Evolutionary conservation across 345 rosid species (phyloP).

Genomic region (Gossypium thurberi): DNA sequence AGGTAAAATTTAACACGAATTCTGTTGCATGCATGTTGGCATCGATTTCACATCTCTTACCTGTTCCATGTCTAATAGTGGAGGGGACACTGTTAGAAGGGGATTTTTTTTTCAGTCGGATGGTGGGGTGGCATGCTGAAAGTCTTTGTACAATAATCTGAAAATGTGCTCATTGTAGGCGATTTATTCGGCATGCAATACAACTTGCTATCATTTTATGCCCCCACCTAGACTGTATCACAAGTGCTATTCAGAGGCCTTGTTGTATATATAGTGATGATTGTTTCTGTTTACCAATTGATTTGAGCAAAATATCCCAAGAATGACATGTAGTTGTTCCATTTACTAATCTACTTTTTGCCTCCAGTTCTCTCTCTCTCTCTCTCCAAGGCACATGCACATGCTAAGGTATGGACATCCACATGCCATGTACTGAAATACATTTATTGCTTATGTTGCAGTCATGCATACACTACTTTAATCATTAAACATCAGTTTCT

Average conservation of each 20-base stretch:
- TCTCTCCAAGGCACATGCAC: background rate
- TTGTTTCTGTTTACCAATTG: conserved; percentile 38
- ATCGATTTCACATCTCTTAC: conserved; percentile 13
- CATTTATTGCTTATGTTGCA: background rate
- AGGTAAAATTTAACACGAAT: conserved; percentile 15
- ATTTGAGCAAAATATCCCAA: conserved; percentile 31
- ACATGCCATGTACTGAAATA: background rate
- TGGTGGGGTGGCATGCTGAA: background rate
- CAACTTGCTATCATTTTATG: conserved; percentile 27
- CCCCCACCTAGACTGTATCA: conserved; percentile 24
- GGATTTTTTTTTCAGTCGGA: background rate
- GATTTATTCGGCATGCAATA: background rate
- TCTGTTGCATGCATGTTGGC: conserved; percentile 13
- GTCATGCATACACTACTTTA: background rate
- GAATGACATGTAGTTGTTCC: conserved; percentile 31
- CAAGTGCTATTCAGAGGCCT: conserved; percentile 35
- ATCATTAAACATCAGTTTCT: background rate
- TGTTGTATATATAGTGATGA: conserved; percentile 51
- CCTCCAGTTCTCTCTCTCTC: background rate
- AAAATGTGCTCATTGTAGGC: background rate
- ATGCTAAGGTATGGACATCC: background rate
- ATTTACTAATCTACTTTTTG: conserved; percentile 23
- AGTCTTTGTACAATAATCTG: conserved; percentile 12
- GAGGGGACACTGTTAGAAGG: conserved; percentile 12
- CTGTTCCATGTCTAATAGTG: background rate